phyloP scores from a whole-genome alignment of 768 basidiomycete genomes.

The Mycena venus region DNA sequence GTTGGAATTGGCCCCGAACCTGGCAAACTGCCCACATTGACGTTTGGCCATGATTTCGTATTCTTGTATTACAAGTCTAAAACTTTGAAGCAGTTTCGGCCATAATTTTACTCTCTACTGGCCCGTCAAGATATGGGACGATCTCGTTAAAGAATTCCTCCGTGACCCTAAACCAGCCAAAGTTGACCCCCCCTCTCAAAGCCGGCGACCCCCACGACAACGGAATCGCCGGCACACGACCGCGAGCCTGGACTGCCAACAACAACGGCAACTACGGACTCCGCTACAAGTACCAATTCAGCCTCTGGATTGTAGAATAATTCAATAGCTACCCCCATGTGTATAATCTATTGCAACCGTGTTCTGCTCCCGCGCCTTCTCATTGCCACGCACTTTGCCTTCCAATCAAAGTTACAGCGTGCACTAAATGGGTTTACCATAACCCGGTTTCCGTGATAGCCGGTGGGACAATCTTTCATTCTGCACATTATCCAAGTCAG shows the following conservation, averaged over 20 bases:
- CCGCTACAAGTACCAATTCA: neutral
- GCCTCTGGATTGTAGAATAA: neutral
- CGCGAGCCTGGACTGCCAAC: neutral
- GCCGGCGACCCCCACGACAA: neutral
- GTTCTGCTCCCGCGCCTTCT: too few relatives aligned
- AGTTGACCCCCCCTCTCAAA: too few relatives aligned
- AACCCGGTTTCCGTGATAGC: neutral
- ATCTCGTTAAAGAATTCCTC: conserved; percentile 49
- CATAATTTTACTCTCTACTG: conserved; percentile 59
- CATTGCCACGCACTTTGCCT: too few relatives aligned
- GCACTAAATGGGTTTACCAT: neutral
- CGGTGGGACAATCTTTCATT: neutral
- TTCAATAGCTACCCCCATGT: neutral
- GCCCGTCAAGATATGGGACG: conserved; percentile 49
- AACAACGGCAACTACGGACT: too few relatives aligned
- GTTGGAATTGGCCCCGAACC: conserved; percentile 44
- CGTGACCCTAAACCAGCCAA: conserved; percentile 11
- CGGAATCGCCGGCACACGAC: neutral
- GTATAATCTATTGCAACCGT: neutral
- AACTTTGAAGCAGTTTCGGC: too few relatives aligned
- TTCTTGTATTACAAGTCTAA: too few relatives aligned
- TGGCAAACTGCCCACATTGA: conserved; percentile 50
- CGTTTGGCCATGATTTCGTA: conserved; percentile 58
- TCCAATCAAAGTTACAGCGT: too few relatives aligned
- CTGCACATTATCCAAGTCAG: neutral